Evolutionary conservation across 768 basidiomycete genomes (phyloP).

Genomic region (Mycena latifolia): DNA sequence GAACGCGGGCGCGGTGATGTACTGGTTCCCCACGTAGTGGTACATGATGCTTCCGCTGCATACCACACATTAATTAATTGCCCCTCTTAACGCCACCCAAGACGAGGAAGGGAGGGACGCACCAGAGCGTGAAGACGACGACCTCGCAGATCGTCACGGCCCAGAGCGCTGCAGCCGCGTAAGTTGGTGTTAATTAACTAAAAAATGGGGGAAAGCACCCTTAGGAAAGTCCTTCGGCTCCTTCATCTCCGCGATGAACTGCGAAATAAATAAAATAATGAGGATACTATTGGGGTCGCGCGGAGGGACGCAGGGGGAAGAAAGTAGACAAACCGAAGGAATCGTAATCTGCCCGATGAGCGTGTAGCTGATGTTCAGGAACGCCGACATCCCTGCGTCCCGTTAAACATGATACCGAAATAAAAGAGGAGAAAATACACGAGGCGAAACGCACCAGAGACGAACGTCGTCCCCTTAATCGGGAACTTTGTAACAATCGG

Average conservation of each 20-base stretch:
- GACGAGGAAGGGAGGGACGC: not conserved
- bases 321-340: conserved; percentile 37
- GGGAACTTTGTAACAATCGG: conserved; percentile 54
- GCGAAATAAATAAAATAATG: conserved; percentile 20
- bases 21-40: conserved; percentile 49
- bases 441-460: conserved; percentile 42
- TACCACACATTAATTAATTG: no score
- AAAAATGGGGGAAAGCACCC: conserved; percentile 33
- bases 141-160: conserved; percentile 58
- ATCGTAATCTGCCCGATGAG: conserved; percentile 59
- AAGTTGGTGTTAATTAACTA: not conserved
- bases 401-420: no score
- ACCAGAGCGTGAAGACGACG: conserved; percentile 53
- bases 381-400: conserved; percentile 55
- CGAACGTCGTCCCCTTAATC: conserved; percentile 52
- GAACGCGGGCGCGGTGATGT: conserved; percentile 58
- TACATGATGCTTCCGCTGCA: conserved; percentile 54
- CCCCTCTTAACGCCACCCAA: no score
- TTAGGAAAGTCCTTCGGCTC: conserved; percentile 61
- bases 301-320: conserved; percentile 4
- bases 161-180: conserved; percentile 47
- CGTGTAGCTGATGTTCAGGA: conserved; percentile 61
- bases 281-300: no score
- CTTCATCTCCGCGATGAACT: conserved; percentile 63
- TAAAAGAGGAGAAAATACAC: conserved; percentile 12